Evolutionary conservation across 306 rosid genomes (phyloP), one percentile per base, ranked within the genome.

Genomic region (Castanopsis chinensis): DNA sequence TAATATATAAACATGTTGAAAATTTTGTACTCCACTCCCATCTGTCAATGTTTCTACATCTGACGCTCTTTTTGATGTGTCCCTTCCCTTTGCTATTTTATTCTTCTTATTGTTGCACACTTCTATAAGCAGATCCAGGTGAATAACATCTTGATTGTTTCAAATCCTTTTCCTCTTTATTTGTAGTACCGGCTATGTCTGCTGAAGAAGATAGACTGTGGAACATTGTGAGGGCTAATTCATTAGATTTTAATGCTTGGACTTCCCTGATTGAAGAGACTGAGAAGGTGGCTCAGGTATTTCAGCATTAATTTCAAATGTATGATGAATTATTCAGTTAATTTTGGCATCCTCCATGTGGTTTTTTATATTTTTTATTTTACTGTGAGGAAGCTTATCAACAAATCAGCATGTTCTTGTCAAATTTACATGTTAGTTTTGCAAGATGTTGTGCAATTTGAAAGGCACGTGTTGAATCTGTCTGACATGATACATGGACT

Each of bases 211-310:
- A 93, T 59, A 84, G 97, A 73, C 79, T 96, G 28, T 96, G 99
- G 99, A 96, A 89, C 88, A 91, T 91, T 80, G 97, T 96, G 78
- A 89, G 91, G 72, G 93, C 97, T 32, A 92, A 91, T 89, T 93
- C 99, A 57, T 63, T 92, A 80, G 99, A 96, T 90, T 96, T 96
- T 79, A 93, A 90, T 86, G 88, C 96, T 14, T 96, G 99, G 99
- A 96, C 94, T 60, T 70, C 97, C 77, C 85, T 96, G 89, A 91
- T 96, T 55, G 99, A 96, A 79, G 99, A 93, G 87, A 91, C 99
- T 19, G 99, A 96, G 89, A 96, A 89, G 83, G 88, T 86, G 72
- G 90, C 97, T 43, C 97, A 93, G 98, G 99, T 93, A 74, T 78
- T 85, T 68, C 61, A 19, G 32, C 77, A 58, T 74, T 11, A 4